These are phyloP conservation scores for Epipyxis sp. DNA, from an alignment of 108 stramenopile species.

Conservation along the genomic window DNA sequence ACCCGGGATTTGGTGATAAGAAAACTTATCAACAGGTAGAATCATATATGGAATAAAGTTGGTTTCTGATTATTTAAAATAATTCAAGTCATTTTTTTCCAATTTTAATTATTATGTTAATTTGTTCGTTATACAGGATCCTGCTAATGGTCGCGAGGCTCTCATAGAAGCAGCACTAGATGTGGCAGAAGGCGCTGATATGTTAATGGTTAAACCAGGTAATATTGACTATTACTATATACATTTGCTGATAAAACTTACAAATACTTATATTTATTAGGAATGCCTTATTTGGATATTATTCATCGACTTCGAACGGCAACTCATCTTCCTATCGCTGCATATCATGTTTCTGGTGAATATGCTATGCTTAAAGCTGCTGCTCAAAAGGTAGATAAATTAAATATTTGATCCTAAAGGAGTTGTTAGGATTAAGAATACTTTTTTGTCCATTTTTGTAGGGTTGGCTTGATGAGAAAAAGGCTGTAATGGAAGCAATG, in stretches of 20 bases:
- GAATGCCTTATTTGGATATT: slow-evolving; percentile 97
- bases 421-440: neutral
- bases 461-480: slow-evolving; percentile 93
- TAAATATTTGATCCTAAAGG: no score
- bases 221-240: neutral
- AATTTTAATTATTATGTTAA: slow-evolving; percentile 17
- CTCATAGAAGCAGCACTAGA: slow-evolving; percentile 89
- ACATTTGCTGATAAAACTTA: no score
- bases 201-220: slow-evolving; percentile 86
- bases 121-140: no score
- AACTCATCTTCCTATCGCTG: slow-evolving; percentile 84
- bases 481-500: slow-evolving; percentile 86
- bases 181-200: slow-evolving; percentile 95
- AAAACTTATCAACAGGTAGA: slow-evolving; percentile 99
- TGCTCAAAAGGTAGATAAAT: no score
- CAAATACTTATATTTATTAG: slow-evolving; percentile 77
- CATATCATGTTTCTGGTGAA: slow-evolving; percentile 98
- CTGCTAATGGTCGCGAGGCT: slow-evolving; percentile 92
- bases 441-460: no score
- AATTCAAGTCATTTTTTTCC: neutral
- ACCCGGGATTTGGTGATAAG: slow-evolving; percentile 75
- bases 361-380: slow-evolving; percentile 99
- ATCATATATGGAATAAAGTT: no score
- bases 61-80: neutral
- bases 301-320: slow-evolving; percentile 84